Evolutionary conservation across 352 stramenopile species (phyloP), one percentile per base, ranked within the genome.

Genomic region (Halophytophthora polymorphica): DNA sequence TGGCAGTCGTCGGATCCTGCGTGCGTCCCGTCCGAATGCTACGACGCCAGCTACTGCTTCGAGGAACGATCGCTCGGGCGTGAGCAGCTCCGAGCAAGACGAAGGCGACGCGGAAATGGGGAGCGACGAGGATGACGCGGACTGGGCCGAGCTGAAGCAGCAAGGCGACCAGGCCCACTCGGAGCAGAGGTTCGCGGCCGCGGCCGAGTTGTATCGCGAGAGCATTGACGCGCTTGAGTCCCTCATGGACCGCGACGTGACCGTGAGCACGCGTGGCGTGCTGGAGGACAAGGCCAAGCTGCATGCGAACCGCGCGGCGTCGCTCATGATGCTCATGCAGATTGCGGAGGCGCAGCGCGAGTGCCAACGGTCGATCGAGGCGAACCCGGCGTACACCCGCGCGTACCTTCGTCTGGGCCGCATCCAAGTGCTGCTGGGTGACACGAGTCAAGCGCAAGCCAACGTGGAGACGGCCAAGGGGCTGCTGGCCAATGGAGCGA

Each of bases 211-310:
- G 50, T 78, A 83, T 56, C 69, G 73, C 6, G 64, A 75, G 45
- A 86, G 74, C 35, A 70, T 81, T 48, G 69, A 81, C 23, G 51
- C 64, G 8, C 51, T 94, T 19, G 70, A 88, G 21, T 55, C 49
- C 15, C 31, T 77, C 17, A 25, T 86, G 7, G 23, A 55, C 11
- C 50, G 69, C 21, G 44, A 77, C 11, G 56, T 56, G 17, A 61
- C 64, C 11, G 15, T 73, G 4, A 60, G 69, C 23, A 84, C 69
- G 14, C 31, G 51, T 2, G 61, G 69, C 2, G 11, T 87, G n/a
- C 55, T 66, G 57, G 77, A 79, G 4, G 82, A 95, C 52, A 92
- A 92, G 42, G 78, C 82, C 0, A 93, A 91, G 51, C 54, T 93
- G 13, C 81, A 93, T 40, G 69, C 78, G 7, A 95, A 95, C 50